Base-by-base conservation (phyloP, 2,329 filamentous ascomycete genomes). In the Epichloe elymi region DNA sequence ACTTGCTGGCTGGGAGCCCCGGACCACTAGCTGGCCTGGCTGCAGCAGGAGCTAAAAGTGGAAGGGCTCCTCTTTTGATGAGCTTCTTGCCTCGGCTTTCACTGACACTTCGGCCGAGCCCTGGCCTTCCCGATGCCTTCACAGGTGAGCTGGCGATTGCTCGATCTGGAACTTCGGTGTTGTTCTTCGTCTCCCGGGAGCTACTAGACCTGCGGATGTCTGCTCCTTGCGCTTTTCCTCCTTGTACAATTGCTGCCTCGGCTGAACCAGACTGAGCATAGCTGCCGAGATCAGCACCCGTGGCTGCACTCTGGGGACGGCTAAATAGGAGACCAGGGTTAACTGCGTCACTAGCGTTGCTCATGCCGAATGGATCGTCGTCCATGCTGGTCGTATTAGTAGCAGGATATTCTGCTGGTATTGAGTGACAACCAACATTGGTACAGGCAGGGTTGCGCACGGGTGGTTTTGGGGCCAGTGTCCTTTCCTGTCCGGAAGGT, bases 251-350 rank as follows among this genome's bases (percentile, higher is more conserved):
- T 12, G 56, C 58, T 37, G 56, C 58, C 47, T 65, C 62, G 4
- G 61, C 60, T 15, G 61, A 59, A 14, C 59, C 58, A 17, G 60
- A 56, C 17, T 61, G 59, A n/a, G 62, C 55, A 40, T 65, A 57
- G 11, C 57, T 53, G 39, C 62, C 58, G 42, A 66, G 70, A 45
- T 61, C 61, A 23, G 68, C 54, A 40, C 74, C 69, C 65, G 76
- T 70, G 49, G 63, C 60, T 3, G 74, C 72, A 19, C 74, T 74
- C 12, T 70, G 70, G 23, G 76, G 73, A 11, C 72, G 70, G 55
- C 74, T 76, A 59, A 79, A 78, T 7, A 83, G 64, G 15, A 83
- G 66, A 7, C 76, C 79, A 1, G 80, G 80, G 56, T 83, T 71
- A 5, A 83, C 78, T n/a, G 70, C 74, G 7, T 70, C 69, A 30